Percentiles rank a stretch among this genome's conserved stretches.
Evolutionary conservation across 139 green algal genomes (phyloP).

Genomic region (Chlamydomonas eustigma): DNA sequence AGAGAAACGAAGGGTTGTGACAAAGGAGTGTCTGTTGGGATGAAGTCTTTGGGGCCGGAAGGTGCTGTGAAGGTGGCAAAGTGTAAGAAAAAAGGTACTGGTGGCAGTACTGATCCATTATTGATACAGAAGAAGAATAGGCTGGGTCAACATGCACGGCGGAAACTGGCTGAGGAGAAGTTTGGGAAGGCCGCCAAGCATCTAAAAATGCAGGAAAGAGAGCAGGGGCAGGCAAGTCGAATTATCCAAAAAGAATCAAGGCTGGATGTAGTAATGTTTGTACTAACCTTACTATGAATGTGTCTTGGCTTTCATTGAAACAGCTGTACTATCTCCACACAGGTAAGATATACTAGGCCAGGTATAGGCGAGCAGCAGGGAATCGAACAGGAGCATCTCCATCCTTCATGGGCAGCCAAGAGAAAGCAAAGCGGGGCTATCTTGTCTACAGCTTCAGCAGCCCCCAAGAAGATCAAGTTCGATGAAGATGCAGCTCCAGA

Average conservation of each 20-base stretch:
- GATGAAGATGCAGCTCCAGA: constrained; percentile 9
- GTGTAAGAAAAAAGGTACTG: no score
- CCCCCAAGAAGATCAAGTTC: constrained; percentile 26
- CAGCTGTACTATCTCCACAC: no score
- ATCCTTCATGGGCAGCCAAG: constrained; percentile 60
- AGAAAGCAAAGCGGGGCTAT: constrained; percentile 16
- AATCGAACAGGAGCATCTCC: constrained; percentile 25
- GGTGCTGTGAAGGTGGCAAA: no score
- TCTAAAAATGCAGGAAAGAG: constrained; percentile 22
- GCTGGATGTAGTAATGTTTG: no score
- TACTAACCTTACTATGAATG: no score
- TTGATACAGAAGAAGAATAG: constrained; percentile 34
- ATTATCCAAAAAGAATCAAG: no score
- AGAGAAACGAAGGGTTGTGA: no score
- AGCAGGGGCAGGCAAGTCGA: no score
- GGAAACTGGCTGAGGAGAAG: constrained; percentile 36
- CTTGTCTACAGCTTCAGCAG: not conserved
- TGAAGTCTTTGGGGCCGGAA: no score
- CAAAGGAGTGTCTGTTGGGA: no score
- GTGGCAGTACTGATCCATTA: not conserved
- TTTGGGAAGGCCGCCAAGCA: constrained; percentile 35
- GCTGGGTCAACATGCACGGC: constrained; percentile 51
- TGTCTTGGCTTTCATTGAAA: no score
- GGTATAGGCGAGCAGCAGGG: constrained; percentile 2
- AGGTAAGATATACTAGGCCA: not conserved